Evolutionary conservation across 2,329 filamentous ascomycete genomes (phyloP), one percentile per base, ranked within the genome.

Genomic region (Stemphylium lycopersici): DNA sequence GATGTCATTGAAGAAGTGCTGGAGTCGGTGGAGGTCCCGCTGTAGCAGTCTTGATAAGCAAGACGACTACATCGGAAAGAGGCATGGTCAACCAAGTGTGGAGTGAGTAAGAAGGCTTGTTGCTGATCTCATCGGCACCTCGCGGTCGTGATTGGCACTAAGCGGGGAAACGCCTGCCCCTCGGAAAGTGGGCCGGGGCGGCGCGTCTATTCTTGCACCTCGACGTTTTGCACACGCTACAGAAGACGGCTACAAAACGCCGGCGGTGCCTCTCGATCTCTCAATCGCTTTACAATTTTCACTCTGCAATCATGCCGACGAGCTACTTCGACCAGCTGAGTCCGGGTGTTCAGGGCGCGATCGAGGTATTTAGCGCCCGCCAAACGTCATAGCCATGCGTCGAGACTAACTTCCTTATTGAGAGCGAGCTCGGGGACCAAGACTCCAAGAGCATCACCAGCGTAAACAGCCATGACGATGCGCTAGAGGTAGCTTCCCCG

Each of bases 1-100:
- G 78, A 80, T 55, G 83, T 85, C 2, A 78, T 87, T 38, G 83
- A 87, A 44, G 81, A 84, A 39, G 83, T 86, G 12, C 66, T 87
- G n/a, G 76, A 77, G 29, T 78, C 79, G 48, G 77, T 87, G 6
- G 84, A 87, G 55, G 78, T 79, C 20, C 85, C 85, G 18, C 63
- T 87, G 26, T 84, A 62, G 44, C 24, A 31, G 22, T 29, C 12
- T 34, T 34, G 13, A 26, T 50, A 20, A 47, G 36, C 43, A 40
- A 45, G 15, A 52, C 15, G 15, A 40, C n/a, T n/a, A 20, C 6
- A 6, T 36, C 7, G 24, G 43, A 22, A 24, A 24, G 6, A 29
- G 11, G 13, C 15, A 36, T 38, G 34, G 39, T 34, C 42, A 37
- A 48, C 15, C n/a, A n/a, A 49, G 43, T 34, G 57, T 41, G 48